Evolutionary conservation across 176 grass and related monocot species (phyloP), one percentile per base, ranked within the genome.

Genomic region (Olyra latifolia): DNA sequence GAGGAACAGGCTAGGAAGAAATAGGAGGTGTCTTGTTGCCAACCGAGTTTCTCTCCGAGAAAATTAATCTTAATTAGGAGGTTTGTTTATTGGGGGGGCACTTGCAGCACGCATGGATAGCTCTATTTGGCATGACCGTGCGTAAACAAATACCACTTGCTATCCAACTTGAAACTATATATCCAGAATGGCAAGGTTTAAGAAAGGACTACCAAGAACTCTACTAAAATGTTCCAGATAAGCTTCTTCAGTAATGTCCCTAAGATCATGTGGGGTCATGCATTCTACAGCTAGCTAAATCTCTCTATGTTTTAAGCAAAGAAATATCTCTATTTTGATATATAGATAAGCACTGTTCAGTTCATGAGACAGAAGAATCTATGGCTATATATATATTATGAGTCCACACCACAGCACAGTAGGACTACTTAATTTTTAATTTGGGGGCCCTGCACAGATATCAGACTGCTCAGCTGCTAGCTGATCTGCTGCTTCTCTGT

Each of bases 131-230:
- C 73, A 60, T 45, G 55, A 45, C 45, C 20, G n/a, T 44, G 13
- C 23, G 2, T 76, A 61, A 76, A 60, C 55, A 76, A 76, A 60
- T 45, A 58, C n/a, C 53, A 75, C 53, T 58, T 58, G 35, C 15
- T 44, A 15, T 53, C 48, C 20, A 35, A 75, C 11, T 10, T 22
- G 42, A 77, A 41, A 8, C 42, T 22, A 48, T 32, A n/a, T n/a
- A n/a, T n/a, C 25, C 16, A 62, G 74, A 48, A 77, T 43, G 25
- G 58, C 42, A 13, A 46, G 15, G 10, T 77, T 60, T 47, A 48
- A 35, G 3, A 62, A 63, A 39, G 60, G 19, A 29, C 35, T 35
- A 22, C 55, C 24, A 60, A 6, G 43, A 12, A 4, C 0, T 13
- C 10, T n/a, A 20, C 0, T 22, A 15, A 48, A 63, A 62, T 62